Evolutionary conservation across 352 stramenopile genomes (phyloP).

Genomic region (Phytophthora boehmeriae): DNA sequence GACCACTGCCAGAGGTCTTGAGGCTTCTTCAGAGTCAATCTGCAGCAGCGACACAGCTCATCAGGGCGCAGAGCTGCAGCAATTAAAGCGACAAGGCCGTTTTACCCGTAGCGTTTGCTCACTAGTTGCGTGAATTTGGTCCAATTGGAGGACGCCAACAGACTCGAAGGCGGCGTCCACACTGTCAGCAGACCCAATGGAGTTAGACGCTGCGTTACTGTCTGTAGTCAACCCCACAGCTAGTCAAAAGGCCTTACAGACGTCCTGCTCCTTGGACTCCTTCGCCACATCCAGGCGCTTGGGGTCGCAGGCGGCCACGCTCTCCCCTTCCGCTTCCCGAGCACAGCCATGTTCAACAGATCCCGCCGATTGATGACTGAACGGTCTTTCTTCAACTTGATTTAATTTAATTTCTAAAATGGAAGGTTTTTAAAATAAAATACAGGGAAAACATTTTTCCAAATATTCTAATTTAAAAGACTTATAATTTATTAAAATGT

Average conservation of each 20-base stretch:
- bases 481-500: no score
- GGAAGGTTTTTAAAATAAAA: no score
- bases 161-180: conserved; percentile 53
- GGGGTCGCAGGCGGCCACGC: not conserved
- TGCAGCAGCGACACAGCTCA: conserved; percentile 15
- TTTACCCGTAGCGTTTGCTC: conserved; percentile 60
- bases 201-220: not conserved
- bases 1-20: conserved; percentile 78
- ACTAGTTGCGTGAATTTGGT: conserved; percentile 69
- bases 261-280: not conserved
- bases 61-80: no score
- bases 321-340: conserved; percentile 20
- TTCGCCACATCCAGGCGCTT: conserved; percentile 2
- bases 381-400: no score
- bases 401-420: no score
- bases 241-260: not conserved
- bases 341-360: conserved; percentile 2
- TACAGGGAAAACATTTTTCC: no score
- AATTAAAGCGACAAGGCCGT: not conserved
- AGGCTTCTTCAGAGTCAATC: conserved; percentile 42
- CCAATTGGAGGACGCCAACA: conserved; percentile 66
- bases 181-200: conserved; percentile 31
- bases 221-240: no score
- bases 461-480: no score
- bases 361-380: conserved; percentile 4